Percentiles rank a stretch among this genome's conserved stretches.
Evolutionary conservation across 2,329 filamentous ascomycete species (phyloP).

Genomic region (Diplodia mutila): DNA sequence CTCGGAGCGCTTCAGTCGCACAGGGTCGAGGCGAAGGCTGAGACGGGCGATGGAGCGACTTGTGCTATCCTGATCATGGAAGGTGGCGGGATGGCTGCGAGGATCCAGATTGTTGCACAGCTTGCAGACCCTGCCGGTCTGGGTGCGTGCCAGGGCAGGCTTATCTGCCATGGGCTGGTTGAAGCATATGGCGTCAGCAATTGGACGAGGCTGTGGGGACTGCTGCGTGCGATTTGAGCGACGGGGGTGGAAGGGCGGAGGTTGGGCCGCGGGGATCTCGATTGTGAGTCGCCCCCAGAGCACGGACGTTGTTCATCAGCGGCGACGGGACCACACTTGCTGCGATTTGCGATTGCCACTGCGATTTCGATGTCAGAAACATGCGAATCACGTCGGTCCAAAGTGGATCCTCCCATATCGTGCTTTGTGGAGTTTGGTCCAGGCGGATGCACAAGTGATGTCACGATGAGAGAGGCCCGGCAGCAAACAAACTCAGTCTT

Average conservation of each 20-base stretch:
- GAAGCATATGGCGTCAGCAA: not conserved
- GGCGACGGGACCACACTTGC: not conserved
- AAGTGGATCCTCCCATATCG: not conserved
- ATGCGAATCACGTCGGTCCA: not conserved
- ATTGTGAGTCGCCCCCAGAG: not conserved
- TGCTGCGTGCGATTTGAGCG: too few relatives aligned
- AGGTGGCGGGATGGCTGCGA: conserved; percentile 10
- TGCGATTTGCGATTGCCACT: not conserved
- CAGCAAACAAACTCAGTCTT: not conserved
- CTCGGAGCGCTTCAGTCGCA: not conserved
- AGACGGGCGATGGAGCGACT: not conserved
- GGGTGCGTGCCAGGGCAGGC: not conserved
- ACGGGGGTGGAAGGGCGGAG: not conserved
- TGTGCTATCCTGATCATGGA: not conserved
- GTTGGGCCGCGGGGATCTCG: not conserved
- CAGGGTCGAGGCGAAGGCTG: not conserved
- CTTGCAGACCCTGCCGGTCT: not conserved
- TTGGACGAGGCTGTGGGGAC: not conserved
- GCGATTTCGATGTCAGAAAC: not conserved
- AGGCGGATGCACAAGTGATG: not conserved
- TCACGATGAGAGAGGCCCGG: not conserved
- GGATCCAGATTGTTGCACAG: conserved; percentile 18
- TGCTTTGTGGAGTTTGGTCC: not conserved
- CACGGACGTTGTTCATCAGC: not conserved
- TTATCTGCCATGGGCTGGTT: not conserved